phyloP scores from a whole-genome alignment of 495 filamentous ascomycete genomes.

The Neurospora sp. region DNA sequence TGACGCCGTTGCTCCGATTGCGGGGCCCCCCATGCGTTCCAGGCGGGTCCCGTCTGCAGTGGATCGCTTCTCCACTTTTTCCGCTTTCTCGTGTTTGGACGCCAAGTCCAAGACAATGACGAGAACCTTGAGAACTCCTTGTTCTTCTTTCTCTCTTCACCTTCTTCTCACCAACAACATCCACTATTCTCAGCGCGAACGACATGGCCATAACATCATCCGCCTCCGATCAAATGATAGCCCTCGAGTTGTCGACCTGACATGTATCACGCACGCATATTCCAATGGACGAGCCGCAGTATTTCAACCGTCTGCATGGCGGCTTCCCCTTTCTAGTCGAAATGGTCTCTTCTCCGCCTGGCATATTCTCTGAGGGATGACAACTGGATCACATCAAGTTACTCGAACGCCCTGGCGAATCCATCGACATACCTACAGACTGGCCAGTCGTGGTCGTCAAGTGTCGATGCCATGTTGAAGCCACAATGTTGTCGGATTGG shows the following conservation, averaged over 20 bases:
- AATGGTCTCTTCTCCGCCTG: not conserved
- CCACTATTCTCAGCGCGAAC: not conserved
- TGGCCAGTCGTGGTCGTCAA: not conserved
- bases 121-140: not conserved
- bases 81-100: not conserved
- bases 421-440: not conserved
- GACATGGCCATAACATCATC: not conserved
- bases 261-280: not conserved
- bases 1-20: not conserved
- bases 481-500: not conserved
- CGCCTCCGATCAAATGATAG: not conserved
- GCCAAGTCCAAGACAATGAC: not conserved
- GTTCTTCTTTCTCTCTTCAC: not conserved
- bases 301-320: not conserved
- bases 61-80: not conserved
- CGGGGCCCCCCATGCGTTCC: not conserved
- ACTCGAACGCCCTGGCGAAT: not conserved
- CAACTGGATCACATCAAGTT: not conserved
- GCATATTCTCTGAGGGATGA: not conserved
- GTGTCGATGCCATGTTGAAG: not conserved
- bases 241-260: not conserved
- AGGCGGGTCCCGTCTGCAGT: not conserved
- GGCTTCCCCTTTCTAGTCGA: not conserved
- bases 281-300: not conserved
- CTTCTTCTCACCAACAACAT: not conserved